phyloP scores from a whole-genome alignment of 2,329 filamentous ascomycete genomes.

The Fusarium secorum region DNA sequence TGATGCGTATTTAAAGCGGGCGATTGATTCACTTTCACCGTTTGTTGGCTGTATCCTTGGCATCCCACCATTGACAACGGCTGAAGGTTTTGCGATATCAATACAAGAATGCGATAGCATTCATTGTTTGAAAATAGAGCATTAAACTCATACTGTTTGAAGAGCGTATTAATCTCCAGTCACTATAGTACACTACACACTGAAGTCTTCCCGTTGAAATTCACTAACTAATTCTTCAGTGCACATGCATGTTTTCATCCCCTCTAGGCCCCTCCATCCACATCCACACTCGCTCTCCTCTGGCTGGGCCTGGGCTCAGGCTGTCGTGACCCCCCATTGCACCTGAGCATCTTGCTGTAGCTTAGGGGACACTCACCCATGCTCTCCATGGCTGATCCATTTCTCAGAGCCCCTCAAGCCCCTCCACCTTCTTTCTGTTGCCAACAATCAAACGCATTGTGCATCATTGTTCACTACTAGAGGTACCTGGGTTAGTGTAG shows the following conservation, averaged over 20 bases:
- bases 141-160: background rate
- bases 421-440: conserved; percentile 17
- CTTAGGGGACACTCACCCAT: conserved; percentile 9
- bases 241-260: conserved; percentile 5
- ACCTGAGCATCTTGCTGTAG: background rate
- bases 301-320: background rate
- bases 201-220: background rate
- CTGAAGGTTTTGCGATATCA: background rate
- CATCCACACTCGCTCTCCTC: background rate
- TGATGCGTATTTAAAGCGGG: background rate
- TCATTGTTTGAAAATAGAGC: background rate
- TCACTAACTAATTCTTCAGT: background rate
- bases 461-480: background rate
- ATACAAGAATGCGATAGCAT: background rate
- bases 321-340: conserved; percentile 21
- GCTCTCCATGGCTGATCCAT: conserved; percentile 15
- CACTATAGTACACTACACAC: background rate
- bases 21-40: background rate
- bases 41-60: background rate
- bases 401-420: conserved; percentile 27
- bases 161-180: background rate
- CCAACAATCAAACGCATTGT: conserved; percentile 16
- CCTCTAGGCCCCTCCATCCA: background rate
- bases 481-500: background rate
- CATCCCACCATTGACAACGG: background rate